Evolutionary conservation across 2,329 filamentous ascomycete genomes (phyloP).

Genomic region (Exophiala sp.): DNA sequence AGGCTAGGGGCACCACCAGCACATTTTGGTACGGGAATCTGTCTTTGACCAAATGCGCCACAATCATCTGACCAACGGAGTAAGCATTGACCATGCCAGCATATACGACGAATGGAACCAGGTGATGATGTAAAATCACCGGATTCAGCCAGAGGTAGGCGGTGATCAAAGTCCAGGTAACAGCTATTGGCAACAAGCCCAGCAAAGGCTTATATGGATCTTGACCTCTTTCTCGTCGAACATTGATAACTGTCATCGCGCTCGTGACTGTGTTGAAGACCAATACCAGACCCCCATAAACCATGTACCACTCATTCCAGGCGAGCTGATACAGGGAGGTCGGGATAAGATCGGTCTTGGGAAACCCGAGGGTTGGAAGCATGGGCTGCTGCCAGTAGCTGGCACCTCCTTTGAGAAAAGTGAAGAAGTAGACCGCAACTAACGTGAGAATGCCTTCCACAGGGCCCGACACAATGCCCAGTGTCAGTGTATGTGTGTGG

Average conservation of each 20-base stretch:
- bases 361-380: slow-evolving; percentile 67
- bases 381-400: slow-evolving; percentile 90
- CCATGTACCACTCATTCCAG: slow-evolving; percentile 90
- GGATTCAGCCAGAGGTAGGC: slow-evolving; percentile 83
- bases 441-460: slow-evolving; percentile 91
- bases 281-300: slow-evolving; percentile 77
- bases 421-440: slow-evolving; percentile 75
- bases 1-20: slow-evolving; percentile 70
- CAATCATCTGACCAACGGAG: slow-evolving; percentile 92
- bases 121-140: slow-evolving; percentile 72
- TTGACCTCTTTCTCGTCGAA: slow-evolving; percentile 69
- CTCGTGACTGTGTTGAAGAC: slow-evolving; percentile 74
- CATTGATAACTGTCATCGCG: slow-evolving; percentile 77
- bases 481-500: slow-evolving; percentile 90
- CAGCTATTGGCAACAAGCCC: slow-evolving; percentile 77
- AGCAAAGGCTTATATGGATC: slow-evolving; percentile 65
- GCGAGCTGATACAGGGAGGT: slow-evolving; percentile 70
- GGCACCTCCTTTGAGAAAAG: slow-evolving; percentile 78
- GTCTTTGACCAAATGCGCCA: slow-evolving; percentile 83
- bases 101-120: slow-evolving; percentile 87
- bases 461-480: slow-evolving; percentile 88
- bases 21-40: slow-evolving; percentile 90
- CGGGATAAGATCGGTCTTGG: slow-evolving; percentile 62
- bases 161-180: slow-evolving; percentile 71
- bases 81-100: slow-evolving; percentile 90